Evolutionary conservation across 257 asterid genomes (phyloP).

Genomic region (Nemophila menziesii): DNA sequence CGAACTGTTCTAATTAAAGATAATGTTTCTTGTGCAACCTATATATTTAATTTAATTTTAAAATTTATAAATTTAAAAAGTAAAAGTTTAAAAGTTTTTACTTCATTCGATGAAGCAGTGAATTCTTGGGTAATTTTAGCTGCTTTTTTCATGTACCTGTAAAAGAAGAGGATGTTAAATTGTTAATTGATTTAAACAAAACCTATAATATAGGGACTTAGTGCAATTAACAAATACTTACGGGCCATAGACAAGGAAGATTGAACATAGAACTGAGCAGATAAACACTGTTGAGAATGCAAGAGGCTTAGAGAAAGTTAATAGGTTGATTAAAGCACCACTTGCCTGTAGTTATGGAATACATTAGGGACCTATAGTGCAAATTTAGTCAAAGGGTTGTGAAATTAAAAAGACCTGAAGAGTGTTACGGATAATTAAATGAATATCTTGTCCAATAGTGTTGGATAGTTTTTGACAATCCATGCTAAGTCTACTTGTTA

Average conservation of each 20-base stretch:
- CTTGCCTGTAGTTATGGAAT: slow-evolving; percentile 36
- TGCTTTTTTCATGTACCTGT: slow-evolving; percentile 85
- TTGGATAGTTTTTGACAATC: slow-evolving; percentile 99
- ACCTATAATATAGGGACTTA: too few relatives aligned
- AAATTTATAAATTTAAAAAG: neutral
- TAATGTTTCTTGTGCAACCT: slow-evolving; percentile 95
- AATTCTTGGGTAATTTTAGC: slow-evolving; percentile 79
- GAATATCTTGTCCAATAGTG: slow-evolving; percentile 84
- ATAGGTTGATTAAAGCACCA: slow-evolving; percentile 72
- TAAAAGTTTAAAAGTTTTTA: slow-evolving; percentile 19
- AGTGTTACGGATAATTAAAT: slow-evolving; percentile 72
- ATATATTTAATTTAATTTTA: slow-evolving; percentile 9
- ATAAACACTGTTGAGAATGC: slow-evolving; percentile 70
- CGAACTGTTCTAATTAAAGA: slow-evolving; percentile 94
- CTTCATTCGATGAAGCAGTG: slow-evolving; percentile 92
- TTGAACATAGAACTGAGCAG: slow-evolving; percentile 56
- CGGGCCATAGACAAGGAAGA: slow-evolving; percentile 86
- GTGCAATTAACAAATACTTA: too few relatives aligned
- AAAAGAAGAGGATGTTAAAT: neutral
- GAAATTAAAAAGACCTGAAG: slow-evolving; percentile 52
- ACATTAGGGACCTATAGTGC: neutral
- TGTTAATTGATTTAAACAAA: neutral
- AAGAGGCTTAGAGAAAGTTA: slow-evolving; percentile 81
- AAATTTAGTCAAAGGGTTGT: neutral
- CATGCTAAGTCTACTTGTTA: slow-evolving; percentile 98